Evolutionary conservation across 352 stramenopile genomes (phyloP).

Genomic region (Phytopythium oedochilum): DNA sequence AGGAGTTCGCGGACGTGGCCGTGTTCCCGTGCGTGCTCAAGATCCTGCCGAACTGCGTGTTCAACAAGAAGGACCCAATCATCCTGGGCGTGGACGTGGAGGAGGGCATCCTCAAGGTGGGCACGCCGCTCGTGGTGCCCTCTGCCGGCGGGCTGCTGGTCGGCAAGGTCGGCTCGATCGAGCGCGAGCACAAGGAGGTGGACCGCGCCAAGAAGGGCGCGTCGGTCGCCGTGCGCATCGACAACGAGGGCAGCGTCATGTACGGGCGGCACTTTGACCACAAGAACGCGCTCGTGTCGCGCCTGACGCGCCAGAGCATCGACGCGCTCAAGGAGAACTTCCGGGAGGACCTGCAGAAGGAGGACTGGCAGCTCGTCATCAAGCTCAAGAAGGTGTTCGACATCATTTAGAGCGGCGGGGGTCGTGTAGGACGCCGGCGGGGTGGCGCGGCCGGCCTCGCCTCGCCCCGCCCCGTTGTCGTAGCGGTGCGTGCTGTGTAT

Average conservation of each 20-base stretch:
- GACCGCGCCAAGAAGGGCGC: conserved; percentile 92
- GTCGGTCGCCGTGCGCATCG: conserved; percentile 96
- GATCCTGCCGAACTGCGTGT: conserved; percentile 97
- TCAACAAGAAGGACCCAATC: conserved; percentile 99
- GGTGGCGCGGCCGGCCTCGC: not conserved
- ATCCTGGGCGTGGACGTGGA: conserved; percentile 97
- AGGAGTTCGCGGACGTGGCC: conserved; percentile 91
- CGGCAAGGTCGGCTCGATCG: conserved; percentile 95
- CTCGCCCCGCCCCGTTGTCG: not conserved
- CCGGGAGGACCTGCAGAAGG: conserved; percentile 96
- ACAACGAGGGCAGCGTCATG: conserved; percentile 94
- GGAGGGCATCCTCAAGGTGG: conserved; percentile 97
- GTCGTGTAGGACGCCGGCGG: conserved; percentile 7
- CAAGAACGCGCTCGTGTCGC: conserved; percentile 84
- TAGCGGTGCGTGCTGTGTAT: not conserved
- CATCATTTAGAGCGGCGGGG: conserved; percentile 88
- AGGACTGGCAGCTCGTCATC: conserved; percentile 98
- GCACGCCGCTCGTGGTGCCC: conserved; percentile 93
- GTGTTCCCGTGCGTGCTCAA: conserved; percentile 96
- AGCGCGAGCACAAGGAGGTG: conserved; percentile 95
- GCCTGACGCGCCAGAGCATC: conserved; percentile 92
- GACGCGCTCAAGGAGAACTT: conserved; percentile 99
- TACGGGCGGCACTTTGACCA: conserved; percentile 98
- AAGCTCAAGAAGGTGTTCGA: conserved; percentile 99
- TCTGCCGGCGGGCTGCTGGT: conserved; percentile 80